A percentile compares a stretch with the other conserved stretches of the same genome.
These are phyloP conservation scores for Epichloe bromicola DNA, from an alignment of 2,329 filamentous ascomycete genomes.

Conservation along the genomic window DNA sequence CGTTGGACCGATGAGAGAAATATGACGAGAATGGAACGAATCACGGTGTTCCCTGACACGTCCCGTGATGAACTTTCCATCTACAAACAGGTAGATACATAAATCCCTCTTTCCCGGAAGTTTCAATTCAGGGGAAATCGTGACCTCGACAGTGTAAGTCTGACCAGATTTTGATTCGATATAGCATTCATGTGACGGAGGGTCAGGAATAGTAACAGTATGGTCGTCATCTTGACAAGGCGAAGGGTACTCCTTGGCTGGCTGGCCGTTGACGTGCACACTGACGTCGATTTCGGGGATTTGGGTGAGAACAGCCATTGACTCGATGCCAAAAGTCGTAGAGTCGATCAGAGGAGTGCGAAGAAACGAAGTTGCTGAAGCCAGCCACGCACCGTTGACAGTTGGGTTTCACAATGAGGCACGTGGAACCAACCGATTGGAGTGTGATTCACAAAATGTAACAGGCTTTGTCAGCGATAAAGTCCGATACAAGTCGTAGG, in stretches of 20 bases:
- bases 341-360: neutral
- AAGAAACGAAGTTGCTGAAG: neutral
- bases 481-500: too few relatives aligned
- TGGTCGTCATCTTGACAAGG: neutral
- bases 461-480: too few relatives aligned
- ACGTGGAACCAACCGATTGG: neutral
- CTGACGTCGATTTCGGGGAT: slow-evolving; percentile 9
- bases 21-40: neutral
- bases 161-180: slow-evolving; percentile 13
- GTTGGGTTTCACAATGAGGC: neutral
- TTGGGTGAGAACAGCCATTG: slow-evolving; percentile 12
- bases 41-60: neutral
- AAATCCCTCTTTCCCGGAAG: neutral
- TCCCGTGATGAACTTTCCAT: slow-evolving; percentile 1
- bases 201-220: too few relatives aligned
- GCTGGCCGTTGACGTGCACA: slow-evolving; percentile 9
- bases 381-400: neutral
- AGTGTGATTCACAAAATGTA: too few relatives aligned
- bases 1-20: neutral
- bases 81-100: neutral
- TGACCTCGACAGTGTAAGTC: slow-evolving; percentile 8
- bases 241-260: slow-evolving; percentile 11
- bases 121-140: neutral
- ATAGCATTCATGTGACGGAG: slow-evolving; percentile 7
- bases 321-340: neutral